Evolutionary conservation across 106 monocot species (phyloP).

Genomic region (Gastrodia elata): DNA sequence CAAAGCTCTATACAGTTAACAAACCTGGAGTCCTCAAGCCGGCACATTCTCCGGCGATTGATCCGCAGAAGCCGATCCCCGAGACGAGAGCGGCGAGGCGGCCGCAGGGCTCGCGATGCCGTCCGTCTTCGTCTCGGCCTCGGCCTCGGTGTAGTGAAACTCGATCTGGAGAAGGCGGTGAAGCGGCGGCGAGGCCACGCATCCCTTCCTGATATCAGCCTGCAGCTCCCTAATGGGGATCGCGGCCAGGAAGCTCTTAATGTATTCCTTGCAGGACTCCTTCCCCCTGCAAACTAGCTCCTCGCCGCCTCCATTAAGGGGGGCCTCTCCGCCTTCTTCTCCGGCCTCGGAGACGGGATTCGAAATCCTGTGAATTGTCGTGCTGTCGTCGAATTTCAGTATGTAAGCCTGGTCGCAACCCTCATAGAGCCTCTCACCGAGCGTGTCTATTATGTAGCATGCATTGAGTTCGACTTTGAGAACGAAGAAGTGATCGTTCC

Average conservation of each 20-base stretch:
- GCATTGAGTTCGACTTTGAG: conserved; percentile 64
- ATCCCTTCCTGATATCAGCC: conserved; percentile 6
- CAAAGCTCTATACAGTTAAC: background rate
- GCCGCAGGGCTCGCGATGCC: background rate
- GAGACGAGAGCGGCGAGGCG: background rate
- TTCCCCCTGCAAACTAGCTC: conserved; percentile 53
- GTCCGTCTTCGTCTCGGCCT: no score
- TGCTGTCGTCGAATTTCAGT: conserved; percentile 59
- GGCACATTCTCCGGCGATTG: no score
- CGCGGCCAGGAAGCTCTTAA: conserved; percentile 87
- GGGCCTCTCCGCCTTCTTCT: conserved; percentile 6
- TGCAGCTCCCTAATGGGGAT: conserved; percentile 62
- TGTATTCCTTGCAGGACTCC: conserved; percentile 80
- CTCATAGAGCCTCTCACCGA: conserved; percentile 86
- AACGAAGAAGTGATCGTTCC: conserved; percentile 98
- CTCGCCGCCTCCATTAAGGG: background rate
- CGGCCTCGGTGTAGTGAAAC: conserved; percentile 16
- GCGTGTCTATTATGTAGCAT: conserved; percentile 80
- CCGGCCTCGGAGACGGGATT: background rate
- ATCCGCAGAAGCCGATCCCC: background rate
- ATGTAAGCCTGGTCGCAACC: conserved; percentile 84
- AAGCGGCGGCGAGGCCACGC: background rate
- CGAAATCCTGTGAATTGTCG: conserved; percentile 23
- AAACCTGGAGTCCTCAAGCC: background rate
- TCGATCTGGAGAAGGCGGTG: conserved; percentile 7